Percentiles rank a stretch among this genome's conserved stretches.
phyloP scores from a whole-genome alignment of 148 eudicot species.

The Rhododendron mucronatum region DNA sequence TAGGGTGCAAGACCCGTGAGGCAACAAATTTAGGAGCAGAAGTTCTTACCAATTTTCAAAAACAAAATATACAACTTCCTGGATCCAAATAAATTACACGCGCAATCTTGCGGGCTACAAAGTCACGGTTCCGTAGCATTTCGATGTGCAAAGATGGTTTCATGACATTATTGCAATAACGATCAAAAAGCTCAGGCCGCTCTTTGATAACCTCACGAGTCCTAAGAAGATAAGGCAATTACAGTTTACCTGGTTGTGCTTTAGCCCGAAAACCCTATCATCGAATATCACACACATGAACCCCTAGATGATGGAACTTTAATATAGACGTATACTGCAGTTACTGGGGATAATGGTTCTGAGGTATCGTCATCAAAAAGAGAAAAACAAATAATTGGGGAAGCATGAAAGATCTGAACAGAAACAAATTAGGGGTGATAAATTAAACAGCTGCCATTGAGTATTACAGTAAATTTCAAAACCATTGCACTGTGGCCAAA shows the following conservation, averaged over 20 bases:
- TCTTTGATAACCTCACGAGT: neutral
- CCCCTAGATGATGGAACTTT: neutral
- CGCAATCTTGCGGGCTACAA: neutral
- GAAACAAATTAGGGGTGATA: neutral
- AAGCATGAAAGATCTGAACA: neutral
- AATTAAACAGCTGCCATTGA: slow-evolving; percentile 3
- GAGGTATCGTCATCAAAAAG: neutral
- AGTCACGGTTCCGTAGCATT: neutral
- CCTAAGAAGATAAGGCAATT: neutral
- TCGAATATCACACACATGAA: neutral
- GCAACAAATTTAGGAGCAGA: neutral
- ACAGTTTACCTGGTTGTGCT: neutral
- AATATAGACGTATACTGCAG: neutral
- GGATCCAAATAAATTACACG: neutral
- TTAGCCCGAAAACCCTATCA: neutral
- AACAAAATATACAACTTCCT: neutral
- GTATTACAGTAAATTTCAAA: neutral
- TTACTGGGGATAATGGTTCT: neutral
- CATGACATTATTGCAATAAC: neutral
- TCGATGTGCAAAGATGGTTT: neutral
- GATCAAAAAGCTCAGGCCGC: neutral
- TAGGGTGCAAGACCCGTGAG: neutral
- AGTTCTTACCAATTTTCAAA: neutral
- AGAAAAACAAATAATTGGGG: neutral
- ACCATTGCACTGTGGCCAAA: neutral